Conservation (phyloP, 2,329 filamentous ascomycete species). For the Ascocoryne sarcoides region DNA sequence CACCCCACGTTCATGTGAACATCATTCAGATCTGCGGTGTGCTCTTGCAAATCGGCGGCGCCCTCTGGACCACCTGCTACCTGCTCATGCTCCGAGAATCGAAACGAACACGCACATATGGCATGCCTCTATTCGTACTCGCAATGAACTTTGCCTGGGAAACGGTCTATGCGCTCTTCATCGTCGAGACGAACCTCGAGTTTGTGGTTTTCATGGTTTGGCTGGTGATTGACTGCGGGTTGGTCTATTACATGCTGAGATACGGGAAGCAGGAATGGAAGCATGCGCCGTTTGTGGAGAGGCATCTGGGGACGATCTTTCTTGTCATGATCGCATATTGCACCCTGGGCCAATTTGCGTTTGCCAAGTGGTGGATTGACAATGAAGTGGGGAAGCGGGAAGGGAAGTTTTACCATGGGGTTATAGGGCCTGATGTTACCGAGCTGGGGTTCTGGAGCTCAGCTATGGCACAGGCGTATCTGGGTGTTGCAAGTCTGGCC, state of each 20-base stretch:
- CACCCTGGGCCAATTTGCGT: slow-evolving; percentile 32
- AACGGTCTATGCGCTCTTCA: slow-evolving; percentile 39
- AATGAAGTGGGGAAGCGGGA: slow-evolving; percentile 37
- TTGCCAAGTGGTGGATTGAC: slow-evolving; percentile 41
- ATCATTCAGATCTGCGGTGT: slow-evolving; percentile 9
- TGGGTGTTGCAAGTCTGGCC: slow-evolving; percentile 38
- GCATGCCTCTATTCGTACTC: slow-evolving; percentile 41
- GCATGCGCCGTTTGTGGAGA: slow-evolving; percentile 32
- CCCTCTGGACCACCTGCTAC: slow-evolving; percentile 30
- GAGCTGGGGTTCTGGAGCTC: slow-evolving; percentile 29
- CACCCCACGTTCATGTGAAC: slow-evolving; percentile 12
- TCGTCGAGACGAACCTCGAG: slow-evolving; percentile 37
- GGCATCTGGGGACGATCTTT: slow-evolving; percentile 27
- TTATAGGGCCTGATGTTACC: slow-evolving; percentile 37
- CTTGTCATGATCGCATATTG: slow-evolving; percentile 30
- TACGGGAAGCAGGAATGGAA: slow-evolving; percentile 37
- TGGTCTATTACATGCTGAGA: slow-evolving; percentile 39
- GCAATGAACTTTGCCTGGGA: slow-evolving; percentile 45
- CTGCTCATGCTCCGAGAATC: slow-evolving; percentile 39
- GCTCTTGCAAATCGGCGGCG: slow-evolving; percentile 18
- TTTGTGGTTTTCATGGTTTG: slow-evolving; percentile 37
- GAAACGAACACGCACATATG: slow-evolving; percentile 38
- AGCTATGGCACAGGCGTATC: slow-evolving; percentile 29
- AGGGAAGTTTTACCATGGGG: slow-evolving; percentile 30
- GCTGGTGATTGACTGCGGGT: slow-evolving; percentile 40